Percentiles rank a stretch among this genome's conserved stretches.
These are phyloP conservation scores for Globisporangium paddicum DNA, from an alignment of 352 stramenopile species.

Conservation along the genomic window DNA sequence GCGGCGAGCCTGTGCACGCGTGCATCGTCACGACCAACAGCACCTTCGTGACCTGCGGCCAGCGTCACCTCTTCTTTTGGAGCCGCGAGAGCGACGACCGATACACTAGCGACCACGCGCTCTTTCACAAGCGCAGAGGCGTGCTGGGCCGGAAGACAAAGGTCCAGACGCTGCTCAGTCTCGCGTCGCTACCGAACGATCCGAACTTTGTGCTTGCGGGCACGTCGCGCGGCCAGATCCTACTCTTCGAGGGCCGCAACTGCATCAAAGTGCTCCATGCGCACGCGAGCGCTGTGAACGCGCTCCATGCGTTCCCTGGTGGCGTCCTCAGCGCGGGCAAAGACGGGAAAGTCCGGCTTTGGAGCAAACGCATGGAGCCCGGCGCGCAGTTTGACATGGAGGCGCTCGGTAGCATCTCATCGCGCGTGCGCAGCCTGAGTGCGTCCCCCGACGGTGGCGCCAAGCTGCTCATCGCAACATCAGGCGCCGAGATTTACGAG, in stretches of 20 bases:
- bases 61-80: constrained; percentile 74
- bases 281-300: constrained; percentile 55
- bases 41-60: constrained; percentile 63
- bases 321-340: constrained; percentile 61
- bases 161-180: constrained; percentile 61
- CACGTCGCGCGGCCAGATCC: constrained; percentile 63
- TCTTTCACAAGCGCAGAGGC: constrained; percentile 46
- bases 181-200: constrained; percentile 41
- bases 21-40: constrained; percentile 27
- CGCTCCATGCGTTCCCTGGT: constrained; percentile 47
- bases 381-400: constrained; percentile 73
- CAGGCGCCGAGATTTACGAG: constrained; percentile 87
- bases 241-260: constrained; percentile 80
- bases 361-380: constrained; percentile 71
- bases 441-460: constrained; percentile 56
- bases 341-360: constrained; percentile 73
- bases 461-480: constrained; percentile 86
- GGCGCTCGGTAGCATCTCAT: constrained; percentile 51
- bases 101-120: constrained; percentile 35
- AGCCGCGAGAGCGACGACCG: constrained; percentile 52
- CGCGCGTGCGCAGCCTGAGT: constrained; percentile 51
- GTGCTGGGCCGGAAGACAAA: constrained; percentile 66
- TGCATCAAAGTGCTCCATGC: constrained; percentile 63
- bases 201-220: constrained; percentile 55
- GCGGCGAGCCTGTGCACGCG: constrained; percentile 44